Percentiles rank a stretch among this genome's conserved stretches.
Evolutionary conservation across 192 early-diverging fungal species (phyloP).

Genomic region (Diversispora eburnea): DNA sequence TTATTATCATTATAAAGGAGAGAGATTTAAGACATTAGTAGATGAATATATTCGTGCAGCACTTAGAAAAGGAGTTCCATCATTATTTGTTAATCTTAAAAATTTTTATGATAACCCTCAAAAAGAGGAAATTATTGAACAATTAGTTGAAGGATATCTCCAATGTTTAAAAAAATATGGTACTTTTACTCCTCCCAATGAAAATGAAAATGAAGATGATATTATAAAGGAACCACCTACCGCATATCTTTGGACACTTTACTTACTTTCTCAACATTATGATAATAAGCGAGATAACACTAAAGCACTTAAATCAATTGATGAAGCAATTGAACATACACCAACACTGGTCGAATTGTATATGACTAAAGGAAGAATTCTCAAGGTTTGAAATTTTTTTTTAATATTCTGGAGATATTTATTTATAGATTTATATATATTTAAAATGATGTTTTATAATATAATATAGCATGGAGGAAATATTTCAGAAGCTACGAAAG

Average conservation of each 20-base stretch:
- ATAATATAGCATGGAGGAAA: constrained; percentile 75
- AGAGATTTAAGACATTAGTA: constrained; percentile 56
- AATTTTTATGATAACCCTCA: constrained; percentile 59
- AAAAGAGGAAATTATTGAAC: constrained; percentile 68
- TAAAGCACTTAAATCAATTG: constrained; percentile 73
- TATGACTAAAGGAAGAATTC: constrained; percentile 90
- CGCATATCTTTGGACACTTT: constrained; percentile 82
- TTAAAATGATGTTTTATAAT: neutral
- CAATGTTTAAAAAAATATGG: constrained; percentile 41
- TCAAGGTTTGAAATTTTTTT: constrained; percentile 58
- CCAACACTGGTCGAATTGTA: constrained; percentile 87
- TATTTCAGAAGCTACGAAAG: constrained; percentile 59
- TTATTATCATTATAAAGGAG: constrained; percentile 32
- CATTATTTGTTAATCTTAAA: constrained; percentile 82
- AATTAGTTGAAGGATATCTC: constrained; percentile 62
- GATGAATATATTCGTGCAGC: constrained; percentile 66
- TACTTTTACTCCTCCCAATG: constrained; percentile 19
- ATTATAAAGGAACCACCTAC: constrained; percentile 70
- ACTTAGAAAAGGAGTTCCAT: constrained; percentile 92
- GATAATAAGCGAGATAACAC: constrained; percentile 69
- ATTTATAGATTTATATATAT: no score
- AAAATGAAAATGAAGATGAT: constrained; percentile 45
- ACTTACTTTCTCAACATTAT: constrained; percentile 87
- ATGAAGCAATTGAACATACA: constrained; percentile 81
- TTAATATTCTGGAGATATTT: neutral